Conservation (phyloP, 169 alveolate genomes). For the Plasmodium vinckei region DNA sequence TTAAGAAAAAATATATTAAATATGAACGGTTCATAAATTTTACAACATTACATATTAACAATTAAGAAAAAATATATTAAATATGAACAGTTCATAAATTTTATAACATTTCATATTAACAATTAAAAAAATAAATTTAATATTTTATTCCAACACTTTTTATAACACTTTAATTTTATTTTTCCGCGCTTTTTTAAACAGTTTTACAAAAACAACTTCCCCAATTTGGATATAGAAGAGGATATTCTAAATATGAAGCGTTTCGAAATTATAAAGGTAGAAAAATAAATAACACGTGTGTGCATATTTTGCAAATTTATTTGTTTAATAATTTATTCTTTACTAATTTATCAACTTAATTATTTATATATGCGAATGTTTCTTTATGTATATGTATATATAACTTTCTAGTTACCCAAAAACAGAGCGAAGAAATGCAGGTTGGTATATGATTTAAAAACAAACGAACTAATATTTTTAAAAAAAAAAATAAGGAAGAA, state of each 20-base stretch:
- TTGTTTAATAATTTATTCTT: too few species aligned
- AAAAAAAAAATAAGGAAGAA: conserved; percentile 43
- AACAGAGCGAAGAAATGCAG: conserved; percentile 70
- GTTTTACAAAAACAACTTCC: conserved; percentile 60
- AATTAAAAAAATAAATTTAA: background rate
- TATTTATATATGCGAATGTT: background rate
- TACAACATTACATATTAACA: background rate
- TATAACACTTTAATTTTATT: background rate
- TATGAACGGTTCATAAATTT: conserved; percentile 6
- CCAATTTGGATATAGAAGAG: conserved; percentile 23
- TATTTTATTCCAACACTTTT: background rate
- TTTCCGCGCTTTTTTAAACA: background rate
- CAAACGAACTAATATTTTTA: conserved; percentile 67
- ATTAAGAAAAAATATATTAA: too few species aligned
- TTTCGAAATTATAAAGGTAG: conserved; percentile 58
- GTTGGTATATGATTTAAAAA: conserved; percentile 42
- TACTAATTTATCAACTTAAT: background rate
- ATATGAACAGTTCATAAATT: conserved; percentile 6
- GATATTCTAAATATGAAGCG: conserved; percentile 31
- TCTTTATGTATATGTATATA: background rate
- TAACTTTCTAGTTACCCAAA: conserved; percentile 40
- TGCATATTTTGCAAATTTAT: background rate
- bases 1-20: background rate
- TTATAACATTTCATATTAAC: background rate
- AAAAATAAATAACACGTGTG: background rate